These are phyloP conservation scores for Quercus ilex DNA, from an alignment of 306 rosid genomes.

Conservation along the genomic window DNA sequence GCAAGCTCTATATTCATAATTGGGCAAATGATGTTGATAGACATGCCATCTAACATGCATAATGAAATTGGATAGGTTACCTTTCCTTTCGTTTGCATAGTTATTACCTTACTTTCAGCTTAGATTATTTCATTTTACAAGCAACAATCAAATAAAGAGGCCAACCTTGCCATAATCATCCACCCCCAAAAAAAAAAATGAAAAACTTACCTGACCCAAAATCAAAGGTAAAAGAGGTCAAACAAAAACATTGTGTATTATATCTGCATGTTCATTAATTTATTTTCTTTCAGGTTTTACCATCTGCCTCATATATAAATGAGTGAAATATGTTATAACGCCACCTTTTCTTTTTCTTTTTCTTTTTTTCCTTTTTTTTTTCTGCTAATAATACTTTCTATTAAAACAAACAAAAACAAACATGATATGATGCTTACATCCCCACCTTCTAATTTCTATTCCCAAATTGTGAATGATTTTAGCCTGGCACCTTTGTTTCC, in stretches of 20 bases:
- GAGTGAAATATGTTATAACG: background rate
- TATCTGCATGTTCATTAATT: no score
- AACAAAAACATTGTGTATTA: no score
- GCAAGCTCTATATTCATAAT: constrained; percentile 17
- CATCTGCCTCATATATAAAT: background rate
- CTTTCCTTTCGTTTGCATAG: background rate
- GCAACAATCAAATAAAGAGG: no score
- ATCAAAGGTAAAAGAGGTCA: no score
- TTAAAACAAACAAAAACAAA: background rate
- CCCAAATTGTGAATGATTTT: constrained; percentile 11
- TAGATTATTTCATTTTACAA: no score
- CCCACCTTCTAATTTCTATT: background rate
- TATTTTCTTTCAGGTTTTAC: background rate
- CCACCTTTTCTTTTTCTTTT: no score
- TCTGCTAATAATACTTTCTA: no score
- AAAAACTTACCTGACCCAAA: no score
- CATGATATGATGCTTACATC: constrained; percentile 1
- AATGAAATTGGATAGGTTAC: background rate
- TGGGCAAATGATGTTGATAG: background rate
- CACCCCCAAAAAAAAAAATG: no score
- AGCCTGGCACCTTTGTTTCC: constrained; percentile 49
- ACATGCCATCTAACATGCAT: constrained; percentile 1
- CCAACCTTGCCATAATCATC: no score
- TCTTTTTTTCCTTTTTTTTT: no score
- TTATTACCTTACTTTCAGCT: no score